These are phyloP conservation scores for Centaurea solstitialis DNA, from an alignment of 129 eudicot genomes.

Conservation along the genomic window DNA sequence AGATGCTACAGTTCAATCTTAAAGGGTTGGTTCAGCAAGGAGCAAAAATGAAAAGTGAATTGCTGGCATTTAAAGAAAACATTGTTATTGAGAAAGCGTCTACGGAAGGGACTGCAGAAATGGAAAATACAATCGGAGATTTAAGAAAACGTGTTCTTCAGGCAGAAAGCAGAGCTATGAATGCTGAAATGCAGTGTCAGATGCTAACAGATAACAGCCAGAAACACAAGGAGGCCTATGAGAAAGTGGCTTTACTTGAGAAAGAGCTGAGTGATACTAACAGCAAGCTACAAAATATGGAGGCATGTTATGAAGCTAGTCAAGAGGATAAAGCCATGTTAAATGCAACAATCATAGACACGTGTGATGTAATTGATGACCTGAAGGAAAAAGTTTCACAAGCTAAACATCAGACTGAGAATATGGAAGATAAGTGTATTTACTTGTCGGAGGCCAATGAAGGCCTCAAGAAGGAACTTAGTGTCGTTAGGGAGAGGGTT, in stretches of 20 bases:
- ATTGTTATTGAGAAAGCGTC: constrained; percentile 31
- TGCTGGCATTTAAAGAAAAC: constrained; percentile 24
- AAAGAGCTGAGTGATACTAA: constrained; percentile 57
- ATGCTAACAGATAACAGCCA: constrained; percentile 44
- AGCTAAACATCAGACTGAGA: constrained; percentile 49
- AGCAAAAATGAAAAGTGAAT: constrained; percentile 35
- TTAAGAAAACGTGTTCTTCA: constrained; percentile 23
- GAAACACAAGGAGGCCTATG: constrained; percentile 40
- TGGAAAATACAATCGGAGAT: constrained; percentile 22
- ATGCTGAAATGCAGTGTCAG: constrained; percentile 48
- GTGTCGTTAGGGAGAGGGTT: constrained; percentile 41
- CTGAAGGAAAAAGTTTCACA: constrained; percentile 57
- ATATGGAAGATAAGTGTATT: constrained; percentile 78
- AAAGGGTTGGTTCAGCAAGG: constrained; percentile 64
- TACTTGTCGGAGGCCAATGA: constrained; percentile 65
- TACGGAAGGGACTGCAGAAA: constrained; percentile 27
- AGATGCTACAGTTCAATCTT: constrained; percentile 43
- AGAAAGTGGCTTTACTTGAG: constrained; percentile 58
- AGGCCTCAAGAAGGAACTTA: constrained; percentile 59
- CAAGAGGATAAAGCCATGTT: constrained; percentile 70
- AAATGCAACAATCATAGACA: constrained; percentile 56
- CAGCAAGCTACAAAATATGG: constrained; percentile 53
- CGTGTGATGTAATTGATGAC: constrained; percentile 65
- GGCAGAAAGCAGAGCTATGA: constrained; percentile 49
- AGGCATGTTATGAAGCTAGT: constrained; percentile 75